Conservation (phyloP, 1,284 basidiomycete species). For the Stereum hirsutum region DNA sequence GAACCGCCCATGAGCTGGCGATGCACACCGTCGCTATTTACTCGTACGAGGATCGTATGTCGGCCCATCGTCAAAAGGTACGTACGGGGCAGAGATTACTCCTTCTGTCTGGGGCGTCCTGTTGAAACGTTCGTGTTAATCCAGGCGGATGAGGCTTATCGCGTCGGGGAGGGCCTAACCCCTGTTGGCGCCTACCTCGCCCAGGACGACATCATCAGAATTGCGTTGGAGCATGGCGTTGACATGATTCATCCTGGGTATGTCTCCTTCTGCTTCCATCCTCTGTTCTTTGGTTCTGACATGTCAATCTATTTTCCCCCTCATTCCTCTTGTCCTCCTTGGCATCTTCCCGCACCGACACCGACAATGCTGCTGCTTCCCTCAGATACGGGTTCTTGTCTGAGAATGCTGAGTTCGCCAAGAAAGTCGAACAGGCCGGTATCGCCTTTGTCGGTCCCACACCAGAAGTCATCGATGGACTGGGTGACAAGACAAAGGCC, state of each 20-base stretch:
- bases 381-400: constrained; percentile 97
- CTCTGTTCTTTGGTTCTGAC: constrained; percentile 1
- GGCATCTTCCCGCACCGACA: too few relatives aligned
- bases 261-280: constrained; percentile 15
- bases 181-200: constrained; percentile 97
- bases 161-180: constrained; percentile 92
- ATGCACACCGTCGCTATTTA: constrained; percentile 99
- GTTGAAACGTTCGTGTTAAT: constrained; percentile 1
- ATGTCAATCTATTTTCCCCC: too few relatives aligned
- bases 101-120: constrained; percentile 1
- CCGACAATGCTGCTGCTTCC: too few relatives aligned
- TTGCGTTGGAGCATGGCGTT: constrained; percentile 93
- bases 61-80: constrained; percentile 96
- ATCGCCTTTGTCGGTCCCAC: constrained; percentile 96
- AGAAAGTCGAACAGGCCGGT: constrained; percentile 95
- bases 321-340: too few relatives aligned
- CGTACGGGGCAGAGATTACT: constrained; percentile 9
- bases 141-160: constrained; percentile 96
- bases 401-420: constrained; percentile 94
- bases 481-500: constrained; percentile 99
- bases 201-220: constrained; percentile 94
- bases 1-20: constrained; percentile 97
- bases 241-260: constrained; percentile 99
- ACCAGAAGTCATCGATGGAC: constrained; percentile 94
- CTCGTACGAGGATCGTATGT: constrained; percentile 94